Evolutionary conservation across 495 filamentous ascomycete genomes (phyloP).

Genomic region (Glonium stellatum): DNA sequence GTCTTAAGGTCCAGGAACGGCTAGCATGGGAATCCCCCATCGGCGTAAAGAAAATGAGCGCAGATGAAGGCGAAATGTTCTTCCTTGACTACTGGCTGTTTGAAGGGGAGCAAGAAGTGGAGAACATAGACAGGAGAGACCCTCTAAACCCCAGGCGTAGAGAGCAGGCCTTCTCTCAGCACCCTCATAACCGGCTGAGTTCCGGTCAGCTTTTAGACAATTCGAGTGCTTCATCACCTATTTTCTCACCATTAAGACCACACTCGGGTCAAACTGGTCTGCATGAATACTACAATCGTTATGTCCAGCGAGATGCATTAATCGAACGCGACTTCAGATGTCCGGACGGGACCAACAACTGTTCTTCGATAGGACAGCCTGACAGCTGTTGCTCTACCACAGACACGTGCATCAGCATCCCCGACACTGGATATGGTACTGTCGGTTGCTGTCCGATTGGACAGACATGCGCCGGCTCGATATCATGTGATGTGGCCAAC

Average conservation of each 20-base stretch:
- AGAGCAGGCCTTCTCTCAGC: neutral
- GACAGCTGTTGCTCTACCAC: slow-evolving; percentile 68
- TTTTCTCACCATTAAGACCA: slow-evolving; percentile 37
- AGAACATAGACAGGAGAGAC: neutral
- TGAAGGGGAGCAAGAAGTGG: slow-evolving; percentile 22
- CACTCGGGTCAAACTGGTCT: slow-evolving; percentile 25
- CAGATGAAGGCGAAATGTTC: slow-evolving; percentile 81
- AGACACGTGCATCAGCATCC: slow-evolving; percentile 62
- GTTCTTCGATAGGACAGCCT: slow-evolving; percentile 60
- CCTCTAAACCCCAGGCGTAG: neutral
- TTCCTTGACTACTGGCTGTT: slow-evolving; percentile 59
- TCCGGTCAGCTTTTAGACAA: slow-evolving; percentile 1
- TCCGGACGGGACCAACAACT: slow-evolving; percentile 60
- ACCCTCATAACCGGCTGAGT: neutral
- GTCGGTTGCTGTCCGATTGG: slow-evolving; percentile 84
- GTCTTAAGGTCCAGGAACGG: slow-evolving; percentile 32
- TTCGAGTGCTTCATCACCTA: slow-evolving; percentile 5
- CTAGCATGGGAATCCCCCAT: slow-evolving; percentile 34
- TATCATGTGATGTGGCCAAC: slow-evolving; percentile 49
- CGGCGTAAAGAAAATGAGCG: slow-evolving; percentile 67
- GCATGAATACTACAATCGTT: slow-evolving; percentile 8
- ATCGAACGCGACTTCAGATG: slow-evolving; percentile 59
- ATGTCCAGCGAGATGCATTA: slow-evolving; percentile 29
- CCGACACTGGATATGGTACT: slow-evolving; percentile 64
- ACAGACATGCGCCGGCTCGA: slow-evolving; percentile 56